A percentile compares a stretch with the other conserved stretches of the same genome.
Conservation (phyloP, 2,329 filamentous ascomycete species). For the Penicillium sp. region DNA sequence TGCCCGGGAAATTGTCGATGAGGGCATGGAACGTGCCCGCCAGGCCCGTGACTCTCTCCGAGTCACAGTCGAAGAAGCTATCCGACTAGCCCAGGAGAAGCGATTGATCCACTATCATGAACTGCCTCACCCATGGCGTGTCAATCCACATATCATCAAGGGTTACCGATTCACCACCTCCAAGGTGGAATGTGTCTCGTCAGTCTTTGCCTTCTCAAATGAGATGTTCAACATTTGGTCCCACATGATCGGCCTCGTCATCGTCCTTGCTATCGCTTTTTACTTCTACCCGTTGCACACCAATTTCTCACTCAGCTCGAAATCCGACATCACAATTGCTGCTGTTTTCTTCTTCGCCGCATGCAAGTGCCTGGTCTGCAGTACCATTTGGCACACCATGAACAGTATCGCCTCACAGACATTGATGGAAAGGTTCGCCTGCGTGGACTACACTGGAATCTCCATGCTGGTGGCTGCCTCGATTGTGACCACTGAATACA, state of each 20-base stretch:
- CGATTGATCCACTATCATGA: conserved; percentile 87
- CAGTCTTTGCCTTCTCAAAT: conserved; percentile 80
- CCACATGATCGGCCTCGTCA: conserved; percentile 80
- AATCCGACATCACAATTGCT: conserved; percentile 83
- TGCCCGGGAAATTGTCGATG: conserved; percentile 72
- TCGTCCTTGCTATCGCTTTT: conserved; percentile 84
- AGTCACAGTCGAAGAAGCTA: conserved; percentile 76
- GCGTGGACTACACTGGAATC: conserved; percentile 97
- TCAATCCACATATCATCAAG: conserved; percentile 86
- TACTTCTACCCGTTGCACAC: conserved; percentile 89
- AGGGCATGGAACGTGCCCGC: conserved; percentile 75
- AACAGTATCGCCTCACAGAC: conserved; percentile 88
- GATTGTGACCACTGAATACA: conserved; percentile 98
- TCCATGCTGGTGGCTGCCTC: conserved; percentile 87
- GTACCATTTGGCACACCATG: conserved; percentile 98
- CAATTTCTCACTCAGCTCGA: conserved; percentile 83
- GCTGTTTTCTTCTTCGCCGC: conserved; percentile 95
- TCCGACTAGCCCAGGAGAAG: conserved; percentile 69
- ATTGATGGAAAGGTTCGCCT: conserved; percentile 90
- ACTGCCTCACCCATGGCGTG: conserved; percentile 83
- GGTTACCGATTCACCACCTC: conserved; percentile 94
- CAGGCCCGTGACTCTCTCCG: conserved; percentile 78
- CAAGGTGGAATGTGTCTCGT: conserved; percentile 81
- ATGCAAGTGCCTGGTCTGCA: conserved; percentile 91
- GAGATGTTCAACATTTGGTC: conserved; percentile 98